A percentile compares a stretch with the other conserved stretches of the same genome.
Conservation (phyloP, 768 basidiomycete species). For the Nidularia sp. region DNA sequence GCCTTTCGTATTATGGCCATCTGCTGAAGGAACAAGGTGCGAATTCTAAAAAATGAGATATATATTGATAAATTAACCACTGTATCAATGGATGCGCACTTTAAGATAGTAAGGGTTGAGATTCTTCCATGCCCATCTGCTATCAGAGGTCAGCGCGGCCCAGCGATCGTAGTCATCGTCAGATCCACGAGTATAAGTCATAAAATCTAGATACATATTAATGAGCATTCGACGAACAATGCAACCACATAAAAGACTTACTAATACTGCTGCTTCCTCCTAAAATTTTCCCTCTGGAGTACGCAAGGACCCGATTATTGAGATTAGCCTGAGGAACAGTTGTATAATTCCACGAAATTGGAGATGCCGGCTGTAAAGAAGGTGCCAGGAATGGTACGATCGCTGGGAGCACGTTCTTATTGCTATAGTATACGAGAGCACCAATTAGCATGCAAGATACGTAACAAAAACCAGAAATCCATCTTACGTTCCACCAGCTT, state of each 20-base stretch:
- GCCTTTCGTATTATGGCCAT: background rate
- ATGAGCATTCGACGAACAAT: background rate
- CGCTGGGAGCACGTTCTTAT: background rate
- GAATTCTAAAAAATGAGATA: background rate
- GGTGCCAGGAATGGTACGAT: background rate
- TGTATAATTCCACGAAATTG: background rate
- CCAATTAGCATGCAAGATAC: too few relatives aligned
- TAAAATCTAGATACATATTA: background rate
- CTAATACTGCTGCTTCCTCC: slow-evolving; percentile 1
- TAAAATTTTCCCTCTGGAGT: background rate
- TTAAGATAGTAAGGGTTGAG: slow-evolving; percentile 2
- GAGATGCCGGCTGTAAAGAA: background rate
- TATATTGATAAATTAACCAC: background rate
- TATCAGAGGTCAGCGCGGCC: slow-evolving; percentile 11
- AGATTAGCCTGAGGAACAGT: background rate
- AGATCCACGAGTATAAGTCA: slow-evolving; percentile 13
- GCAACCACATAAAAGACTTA: background rate
- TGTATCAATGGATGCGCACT: background rate
- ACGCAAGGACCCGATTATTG: background rate
- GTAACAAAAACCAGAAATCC: too few relatives aligned
- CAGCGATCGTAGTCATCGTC: slow-evolving; percentile 15
- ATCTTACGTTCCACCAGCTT: background rate
- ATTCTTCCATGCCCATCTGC: slow-evolving; percentile 17
- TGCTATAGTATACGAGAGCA: background rate
- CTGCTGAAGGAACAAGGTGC: background rate